phyloP scores from a whole-genome alignment of 2,329 filamentous ascomycete genomes.

The Aspergillus felis region DNA sequence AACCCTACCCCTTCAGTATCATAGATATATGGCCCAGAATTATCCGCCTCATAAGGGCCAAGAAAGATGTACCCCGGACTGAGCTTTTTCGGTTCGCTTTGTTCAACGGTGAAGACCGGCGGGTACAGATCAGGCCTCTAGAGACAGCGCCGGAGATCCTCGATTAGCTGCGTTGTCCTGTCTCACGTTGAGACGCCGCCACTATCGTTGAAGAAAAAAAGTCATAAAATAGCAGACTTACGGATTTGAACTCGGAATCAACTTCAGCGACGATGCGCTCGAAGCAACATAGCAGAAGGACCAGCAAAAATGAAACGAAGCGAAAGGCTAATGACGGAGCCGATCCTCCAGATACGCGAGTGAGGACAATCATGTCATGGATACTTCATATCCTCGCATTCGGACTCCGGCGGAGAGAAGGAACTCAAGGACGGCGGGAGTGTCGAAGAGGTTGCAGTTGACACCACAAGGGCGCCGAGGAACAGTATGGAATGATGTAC shows the following conservation, averaged over 20 bases:
- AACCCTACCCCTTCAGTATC: constrained; percentile 44
- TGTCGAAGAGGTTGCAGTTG: constrained; percentile 1
- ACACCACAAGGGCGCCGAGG: constrained; percentile 1
- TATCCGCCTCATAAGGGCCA: constrained; percentile 47
- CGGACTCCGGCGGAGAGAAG: not conserved
- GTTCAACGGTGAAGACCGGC: constrained; percentile 31
- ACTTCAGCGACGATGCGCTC: constrained; percentile 22
- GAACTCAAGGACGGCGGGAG: not conserved
- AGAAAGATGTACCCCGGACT: constrained; percentile 50
- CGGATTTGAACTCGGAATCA: constrained; percentile 36
- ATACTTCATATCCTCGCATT: constrained; percentile 20
- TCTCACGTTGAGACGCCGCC: not conserved
- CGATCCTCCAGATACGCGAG: constrained; percentile 13
- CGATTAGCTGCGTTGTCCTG: not conserved
- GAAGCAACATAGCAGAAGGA: constrained; percentile 17
- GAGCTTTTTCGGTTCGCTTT: constrained; percentile 27
- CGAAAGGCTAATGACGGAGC: constrained; percentile 6
- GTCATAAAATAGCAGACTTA: constrained; percentile 14
- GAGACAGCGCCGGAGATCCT: not conserved
- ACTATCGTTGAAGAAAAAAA: not conserved
- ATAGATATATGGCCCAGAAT: constrained; percentile 51
- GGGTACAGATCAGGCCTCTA: constrained; percentile 40
- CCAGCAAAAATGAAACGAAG: constrained; percentile 12
- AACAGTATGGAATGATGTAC: not conserved
- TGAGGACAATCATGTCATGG: constrained; percentile 27